Conservation (phyloP, 352 stramenopile species). For the Bremia lactucae region DNA sequence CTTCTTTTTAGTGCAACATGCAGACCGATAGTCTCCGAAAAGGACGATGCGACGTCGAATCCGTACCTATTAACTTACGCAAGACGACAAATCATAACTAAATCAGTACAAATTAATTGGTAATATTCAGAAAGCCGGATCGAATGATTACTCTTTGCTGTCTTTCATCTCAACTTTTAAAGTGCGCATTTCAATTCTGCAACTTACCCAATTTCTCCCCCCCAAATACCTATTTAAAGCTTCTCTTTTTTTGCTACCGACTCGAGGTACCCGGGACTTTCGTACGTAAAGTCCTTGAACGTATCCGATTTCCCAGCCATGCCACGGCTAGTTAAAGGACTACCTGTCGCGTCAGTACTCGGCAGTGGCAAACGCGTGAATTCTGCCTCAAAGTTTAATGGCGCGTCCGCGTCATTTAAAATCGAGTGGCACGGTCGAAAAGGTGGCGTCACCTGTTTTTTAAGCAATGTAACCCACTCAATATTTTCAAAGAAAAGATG, state of each 20-base stretch:
- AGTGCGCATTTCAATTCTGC: conserved; percentile 5
- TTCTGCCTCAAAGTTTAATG: conserved; percentile 78
- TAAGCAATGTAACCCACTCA: conserved; percentile 51
- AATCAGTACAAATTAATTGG: too few species aligned
- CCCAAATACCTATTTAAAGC: not conserved
- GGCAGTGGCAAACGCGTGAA: conserved; percentile 80
- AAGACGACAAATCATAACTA: too few species aligned
- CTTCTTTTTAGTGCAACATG: too few species aligned
- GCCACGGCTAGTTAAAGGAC: conserved; percentile 7
- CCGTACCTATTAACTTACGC: too few species aligned
- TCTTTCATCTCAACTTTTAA: conserved; percentile 5
- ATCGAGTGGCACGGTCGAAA: conserved; percentile 69
- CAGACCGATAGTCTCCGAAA: too few species aligned
- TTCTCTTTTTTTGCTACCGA: conserved; percentile 29
- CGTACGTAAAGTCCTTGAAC: conserved; percentile 76
- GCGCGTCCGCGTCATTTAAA: conserved; percentile 60
- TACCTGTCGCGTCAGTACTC: conserved; percentile 33
- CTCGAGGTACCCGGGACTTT: conserved; percentile 60
- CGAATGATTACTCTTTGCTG: too few species aligned
- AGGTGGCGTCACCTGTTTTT: conserved; percentile 51
- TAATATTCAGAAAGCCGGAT: conserved; percentile 1
- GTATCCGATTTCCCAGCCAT: conserved; percentile 45
- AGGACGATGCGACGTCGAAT: too few species aligned
- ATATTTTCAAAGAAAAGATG: conserved; percentile 75
- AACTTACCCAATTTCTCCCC: conserved; percentile 16